phyloP scores from a whole-genome alignment of 1,284 basidiomycete genomes.

The Leccinum pachyderme region DNA sequence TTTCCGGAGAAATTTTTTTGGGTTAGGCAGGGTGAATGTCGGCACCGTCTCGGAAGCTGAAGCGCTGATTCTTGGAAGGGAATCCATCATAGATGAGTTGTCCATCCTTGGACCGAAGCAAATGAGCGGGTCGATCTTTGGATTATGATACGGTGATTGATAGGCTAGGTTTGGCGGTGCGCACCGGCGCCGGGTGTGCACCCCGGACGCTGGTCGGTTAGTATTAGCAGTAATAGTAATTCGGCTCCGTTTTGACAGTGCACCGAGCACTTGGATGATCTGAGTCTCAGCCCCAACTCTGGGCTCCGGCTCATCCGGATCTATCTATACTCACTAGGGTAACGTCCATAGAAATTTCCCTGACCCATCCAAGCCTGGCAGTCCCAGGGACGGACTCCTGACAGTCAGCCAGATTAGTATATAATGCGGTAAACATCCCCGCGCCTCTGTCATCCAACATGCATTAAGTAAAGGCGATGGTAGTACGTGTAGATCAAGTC shows the following conservation, averaged over 20 bases:
- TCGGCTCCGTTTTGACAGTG: conserved; percentile 27
- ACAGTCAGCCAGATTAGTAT: conserved; percentile 32
- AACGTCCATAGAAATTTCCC: conserved; percentile 29
- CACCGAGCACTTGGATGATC: conserved; percentile 1
- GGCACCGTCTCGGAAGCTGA: conserved; percentile 6
- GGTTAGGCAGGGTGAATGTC: conserved; percentile 18
- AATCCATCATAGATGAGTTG: conserved; percentile 3
- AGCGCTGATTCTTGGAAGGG: neutral
- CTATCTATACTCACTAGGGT: neutral
- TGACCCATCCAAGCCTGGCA: conserved; percentile 19
- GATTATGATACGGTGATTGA: conserved; percentile 3
- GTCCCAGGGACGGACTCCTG: conserved; percentile 22
- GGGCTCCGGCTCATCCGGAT: conserved; percentile 18
- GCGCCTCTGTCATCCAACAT: conserved; percentile 14
- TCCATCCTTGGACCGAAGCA: conserved; percentile 2
- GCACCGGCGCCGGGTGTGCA: neutral
- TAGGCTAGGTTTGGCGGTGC: neutral
- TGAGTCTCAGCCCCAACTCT: neutral
- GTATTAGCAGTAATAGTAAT: conserved; percentile 2
- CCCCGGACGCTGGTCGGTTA: neutral
- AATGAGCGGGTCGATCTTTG: conserved; percentile 1
- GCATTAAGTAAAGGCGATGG: conserved; percentile 29
- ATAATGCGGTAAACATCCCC: conserved; percentile 14
- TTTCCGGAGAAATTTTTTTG: conserved; percentile 38
- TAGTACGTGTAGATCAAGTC: conserved; percentile 39